phyloP scores from a whole-genome alignment of 2,329 filamentous ascomycete genomes.

The Trichoderma cornu-damae region DNA sequence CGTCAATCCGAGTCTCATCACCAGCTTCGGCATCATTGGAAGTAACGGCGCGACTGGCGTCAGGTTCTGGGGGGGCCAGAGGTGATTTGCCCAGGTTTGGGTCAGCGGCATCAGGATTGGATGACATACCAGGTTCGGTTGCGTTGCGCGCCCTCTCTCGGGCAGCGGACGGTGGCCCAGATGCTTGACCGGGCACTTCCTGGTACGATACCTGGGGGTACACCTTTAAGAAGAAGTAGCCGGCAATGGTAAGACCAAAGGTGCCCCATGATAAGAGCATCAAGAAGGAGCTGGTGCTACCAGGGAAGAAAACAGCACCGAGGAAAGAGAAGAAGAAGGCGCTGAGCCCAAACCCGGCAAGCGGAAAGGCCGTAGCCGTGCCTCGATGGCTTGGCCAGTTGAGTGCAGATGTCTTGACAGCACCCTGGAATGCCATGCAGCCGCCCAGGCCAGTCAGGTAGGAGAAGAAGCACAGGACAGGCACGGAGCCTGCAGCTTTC shows the following conservation, averaged over 20 bases:
- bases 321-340: slow-evolving; percentile 92
- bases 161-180: slow-evolving; percentile 10
- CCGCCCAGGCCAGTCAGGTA: slow-evolving; percentile 84
- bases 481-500: slow-evolving; percentile 54
- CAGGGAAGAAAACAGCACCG: slow-evolving; percentile 71
- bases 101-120: neutral
- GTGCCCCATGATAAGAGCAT: slow-evolving; percentile 77
- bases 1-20: slow-evolving; percentile 51
- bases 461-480: slow-evolving; percentile 71
- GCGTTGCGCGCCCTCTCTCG: neutral
- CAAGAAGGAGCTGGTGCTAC: slow-evolving; percentile 76
- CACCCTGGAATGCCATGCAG: slow-evolving; percentile 82
- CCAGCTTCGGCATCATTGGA: slow-evolving; percentile 8
- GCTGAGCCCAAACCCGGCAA: slow-evolving; percentile 89
- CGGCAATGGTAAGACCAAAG: slow-evolving; percentile 64
- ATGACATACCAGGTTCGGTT: slow-evolving; percentile 19
- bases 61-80: neutral
- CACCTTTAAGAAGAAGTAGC: slow-evolving; percentile 81
- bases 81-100: neutral
- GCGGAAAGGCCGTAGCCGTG: slow-evolving; percentile 87
- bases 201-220: slow-evolving; percentile 55
- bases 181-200: slow-evolving; percentile 41
- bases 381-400: slow-evolving; percentile 91
- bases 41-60: slow-evolving; percentile 7
- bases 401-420: slow-evolving; percentile 79